Evolutionary conservation across 306 rosid genomes (phyloP), one percentile per base, ranked within the genome.

Genomic region (Malus sylvestris): DNA sequence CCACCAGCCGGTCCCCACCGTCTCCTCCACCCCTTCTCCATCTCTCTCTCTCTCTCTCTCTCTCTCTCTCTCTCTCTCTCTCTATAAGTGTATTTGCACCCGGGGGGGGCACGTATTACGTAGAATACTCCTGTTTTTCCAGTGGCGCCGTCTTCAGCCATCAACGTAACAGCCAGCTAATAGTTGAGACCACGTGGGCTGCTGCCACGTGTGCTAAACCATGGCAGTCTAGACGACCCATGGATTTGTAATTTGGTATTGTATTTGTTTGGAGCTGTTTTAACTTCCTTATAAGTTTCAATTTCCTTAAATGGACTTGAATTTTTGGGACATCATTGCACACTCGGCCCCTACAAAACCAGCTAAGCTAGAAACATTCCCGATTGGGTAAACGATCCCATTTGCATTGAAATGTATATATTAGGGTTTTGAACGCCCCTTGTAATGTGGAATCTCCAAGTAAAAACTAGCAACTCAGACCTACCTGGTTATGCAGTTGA

Each of bases 101-200:
- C 0, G 32, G 44, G 46, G 49, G 25, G n/a, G 40, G 67, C 58
- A 74, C 70, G 46, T 44, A 29, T 25, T 11, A 14, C 19, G 12
- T 32, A 6, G 67, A 10, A 13, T 61, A 40, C 30, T 7, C 4
- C 19, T 22, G 14, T 42, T 23, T 25, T 3, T 3, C 20, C 42
- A 10, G 11, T 10, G 58, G 77, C 71, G 84, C 84, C 76, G 82
- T 61, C 73, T 61, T 35, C 70, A 32, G 76, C 85, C 86, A 77
- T 70, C 78, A 75, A 77, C 52, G 71, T 68, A 22, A 63, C 23
- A 49, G 58, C 64, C 19, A 59, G 35, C n/a, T 40, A 79, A 78
- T 30, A 59, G 53, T 10, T 22, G 19, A 3, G 15, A 23, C 82
- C 81, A 77, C 87, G 69, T 84, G 87, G 76, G 79, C 52, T 83